These are phyloP conservation scores for Helenozyma baotianmanensis DNA, from an alignment of 805 yeast genomes.

Conservation along the genomic window DNA sequence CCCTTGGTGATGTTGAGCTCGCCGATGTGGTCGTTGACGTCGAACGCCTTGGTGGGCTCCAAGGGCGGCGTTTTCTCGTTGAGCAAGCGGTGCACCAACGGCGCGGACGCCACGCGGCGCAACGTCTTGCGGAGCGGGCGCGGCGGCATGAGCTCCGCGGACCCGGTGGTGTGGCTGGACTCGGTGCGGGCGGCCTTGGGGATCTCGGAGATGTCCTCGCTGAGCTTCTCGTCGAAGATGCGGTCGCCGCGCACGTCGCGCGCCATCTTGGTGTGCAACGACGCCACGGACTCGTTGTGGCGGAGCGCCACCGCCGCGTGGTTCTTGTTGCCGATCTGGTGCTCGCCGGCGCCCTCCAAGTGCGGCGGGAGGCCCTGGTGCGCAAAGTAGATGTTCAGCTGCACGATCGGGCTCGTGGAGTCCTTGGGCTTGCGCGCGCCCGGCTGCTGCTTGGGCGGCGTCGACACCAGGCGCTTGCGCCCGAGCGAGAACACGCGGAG, in stretches of 20 bases:
- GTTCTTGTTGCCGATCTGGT: conserved; percentile 9
- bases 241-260: too few relatives aligned
- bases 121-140: conserved; percentile 39
- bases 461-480: conserved; percentile 10
- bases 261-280: neutral
- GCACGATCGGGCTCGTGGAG: conserved; percentile 22
- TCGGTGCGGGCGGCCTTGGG: neutral
- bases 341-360: conserved; percentile 16
- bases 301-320: conserved; percentile 33
- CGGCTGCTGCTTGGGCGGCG: conserved; percentile 3
- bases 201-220: too few relatives aligned
- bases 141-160: too few relatives aligned
- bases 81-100: conserved; percentile 46
- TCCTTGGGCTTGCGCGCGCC: conserved; percentile 7
- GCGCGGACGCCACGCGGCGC: conserved; percentile 83
- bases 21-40: conserved; percentile 39
- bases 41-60: conserved; percentile 37
- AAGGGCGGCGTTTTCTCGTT: conserved; percentile 16
- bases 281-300: conserved; percentile 27
- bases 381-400: conserved; percentile 48
- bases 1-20: conserved; percentile 31
- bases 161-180: too few relatives aligned
- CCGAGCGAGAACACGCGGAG: conserved; percentile 3
- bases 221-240: neutral
- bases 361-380: conserved; percentile 61